These are phyloP conservation scores for Dinochytrium kinnereticum DNA, from an alignment of 371 early-diverging fungal species.

Conservation along the genomic window DNA sequence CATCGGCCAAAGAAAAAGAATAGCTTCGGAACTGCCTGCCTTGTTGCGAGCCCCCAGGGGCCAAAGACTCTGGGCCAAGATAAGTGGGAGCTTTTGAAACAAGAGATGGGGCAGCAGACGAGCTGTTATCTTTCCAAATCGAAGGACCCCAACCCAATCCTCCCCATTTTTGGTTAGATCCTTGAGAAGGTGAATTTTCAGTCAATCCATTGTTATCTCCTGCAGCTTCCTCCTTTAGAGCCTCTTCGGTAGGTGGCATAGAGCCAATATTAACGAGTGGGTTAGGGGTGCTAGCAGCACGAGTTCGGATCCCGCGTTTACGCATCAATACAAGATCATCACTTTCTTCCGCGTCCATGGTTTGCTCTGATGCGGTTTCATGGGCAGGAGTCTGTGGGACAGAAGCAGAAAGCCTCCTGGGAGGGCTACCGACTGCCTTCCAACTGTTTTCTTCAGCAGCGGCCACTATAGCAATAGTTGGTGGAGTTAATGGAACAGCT, in stretches of 20 bases:
- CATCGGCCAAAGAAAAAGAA: slow-evolving; percentile 33
- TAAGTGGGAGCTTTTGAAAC: slow-evolving; percentile 12
- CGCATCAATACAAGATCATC: slow-evolving; percentile 42
- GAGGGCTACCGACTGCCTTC: slow-evolving; percentile 43
- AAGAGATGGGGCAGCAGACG: neutral
- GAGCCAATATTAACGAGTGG: slow-evolving; percentile 25
- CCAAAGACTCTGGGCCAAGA: slow-evolving; percentile 15
- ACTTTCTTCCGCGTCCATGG: slow-evolving; percentile 28
- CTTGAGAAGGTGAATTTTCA: neutral
- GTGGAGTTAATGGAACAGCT: slow-evolving; percentile 1
- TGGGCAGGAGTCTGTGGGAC: slow-evolving; percentile 41
- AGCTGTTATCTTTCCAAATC: neutral
- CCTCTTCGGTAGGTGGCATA: slow-evolving; percentile 11
- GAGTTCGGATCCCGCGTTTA: slow-evolving; percentile 39
- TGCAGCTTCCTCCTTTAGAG: neutral
- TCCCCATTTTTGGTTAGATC: slow-evolving; percentile 20
- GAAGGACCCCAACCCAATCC: slow-evolving; percentile 17
- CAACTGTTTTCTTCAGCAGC: slow-evolving; percentile 28
- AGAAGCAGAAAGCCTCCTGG: slow-evolving; percentile 38
- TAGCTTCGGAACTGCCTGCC: slow-evolving; percentile 38
- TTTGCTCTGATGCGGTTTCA: neutral
- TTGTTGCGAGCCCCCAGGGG: slow-evolving; percentile 3
- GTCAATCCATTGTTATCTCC: neutral
- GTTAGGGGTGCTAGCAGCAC: slow-evolving; percentile 43
- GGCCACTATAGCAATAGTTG: slow-evolving; percentile 11